Evolutionary conservation across 1,284 basidiomycete genomes (phyloP).

Genomic region (Cryptococcus maquisensis): DNA sequence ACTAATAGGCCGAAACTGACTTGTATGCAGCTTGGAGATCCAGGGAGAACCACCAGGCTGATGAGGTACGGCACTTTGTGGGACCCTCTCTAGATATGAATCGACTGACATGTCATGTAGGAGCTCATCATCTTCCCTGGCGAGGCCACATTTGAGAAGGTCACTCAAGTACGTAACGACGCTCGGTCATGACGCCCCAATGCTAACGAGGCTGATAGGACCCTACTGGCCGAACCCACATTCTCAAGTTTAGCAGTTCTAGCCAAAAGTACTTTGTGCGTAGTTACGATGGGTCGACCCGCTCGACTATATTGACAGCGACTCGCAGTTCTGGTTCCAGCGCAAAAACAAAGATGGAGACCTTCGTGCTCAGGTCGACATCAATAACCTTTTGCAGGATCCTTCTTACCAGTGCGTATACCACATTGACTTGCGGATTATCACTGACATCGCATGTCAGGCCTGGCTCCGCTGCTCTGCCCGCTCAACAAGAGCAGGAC

Average conservation of each 20-base stretch:
- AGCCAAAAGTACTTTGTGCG: constrained; percentile 45
- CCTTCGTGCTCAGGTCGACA: constrained; percentile 35
- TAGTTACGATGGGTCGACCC: background rate
- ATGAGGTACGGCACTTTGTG: constrained; percentile 35
- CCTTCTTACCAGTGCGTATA: constrained; percentile 34
- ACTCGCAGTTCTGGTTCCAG: constrained; percentile 47
- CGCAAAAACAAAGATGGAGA: constrained; percentile 28
- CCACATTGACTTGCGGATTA: background rate
- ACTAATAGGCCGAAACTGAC: background rate
- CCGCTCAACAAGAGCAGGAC: constrained; percentile 12
- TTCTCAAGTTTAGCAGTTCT: constrained; percentile 45
- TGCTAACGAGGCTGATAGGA: constrained; percentile 22
- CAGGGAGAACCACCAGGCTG: constrained; percentile 23
- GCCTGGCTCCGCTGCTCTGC: constrained; percentile 19
- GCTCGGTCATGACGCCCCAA: background rate
- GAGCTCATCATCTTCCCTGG: constrained; percentile 48
- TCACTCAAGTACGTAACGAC: constrained; percentile 28
- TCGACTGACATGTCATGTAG: constrained; percentile 12
- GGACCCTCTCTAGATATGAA: background rate
- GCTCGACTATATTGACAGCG: background rate
- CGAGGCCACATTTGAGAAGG: constrained; percentile 45
- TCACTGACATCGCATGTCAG: constrained; percentile 10
- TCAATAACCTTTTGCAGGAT: constrained; percentile 42
- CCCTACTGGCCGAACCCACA: constrained; percentile 39
- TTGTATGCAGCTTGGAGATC: constrained; percentile 37